phyloP scores from a whole-genome alignment of 139 green algal genomes.

The Micromonas commoda region DNA sequence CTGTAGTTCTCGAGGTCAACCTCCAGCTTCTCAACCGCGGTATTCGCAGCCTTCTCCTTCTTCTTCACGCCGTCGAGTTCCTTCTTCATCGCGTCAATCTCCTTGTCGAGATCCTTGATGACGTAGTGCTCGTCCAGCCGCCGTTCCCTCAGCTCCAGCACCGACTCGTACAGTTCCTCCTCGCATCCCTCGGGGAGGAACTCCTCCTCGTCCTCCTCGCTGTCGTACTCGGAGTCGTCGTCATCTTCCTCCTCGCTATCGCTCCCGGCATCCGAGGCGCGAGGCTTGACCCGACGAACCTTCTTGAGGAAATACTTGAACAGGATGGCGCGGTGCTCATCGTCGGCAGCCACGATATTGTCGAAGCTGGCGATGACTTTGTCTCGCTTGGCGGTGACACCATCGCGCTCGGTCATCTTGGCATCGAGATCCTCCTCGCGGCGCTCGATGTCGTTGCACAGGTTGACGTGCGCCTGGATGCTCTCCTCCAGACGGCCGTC shows the following conservation, averaged over 20 bases:
- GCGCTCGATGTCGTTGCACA: slow-evolving; percentile 43
- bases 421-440: slow-evolving; percentile 35
- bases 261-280: slow-evolving; percentile 36
- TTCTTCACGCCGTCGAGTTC: slow-evolving; percentile 54
- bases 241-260: slow-evolving; percentile 43
- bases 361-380: slow-evolving; percentile 47
- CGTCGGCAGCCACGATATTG: slow-evolving; percentile 44
- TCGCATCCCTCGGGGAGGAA: slow-evolving; percentile 44
- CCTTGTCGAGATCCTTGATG: slow-evolving; percentile 54
- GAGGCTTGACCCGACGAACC: slow-evolving; percentile 63
- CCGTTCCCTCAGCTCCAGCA: slow-evolving; percentile 66
- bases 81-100: slow-evolving; percentile 59
- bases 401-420: slow-evolving; percentile 29
- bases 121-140: slow-evolving; percentile 69
- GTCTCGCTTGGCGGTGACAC: slow-evolving; percentile 22
- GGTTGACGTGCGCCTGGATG: slow-evolving; percentile 52
- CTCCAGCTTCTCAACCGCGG: slow-evolving; percentile 47
- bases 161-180: slow-evolving; percentile 59
- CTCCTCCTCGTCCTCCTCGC: slow-evolving; percentile 37
- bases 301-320: slow-evolving; percentile 58
- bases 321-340: slow-evolving; percentile 57
- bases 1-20: slow-evolving; percentile 67
- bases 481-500: slow-evolving; percentile 51
- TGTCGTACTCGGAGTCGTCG: slow-evolving; percentile 34
- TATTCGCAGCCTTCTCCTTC: slow-evolving; percentile 64